Base-by-base conservation (phyloP, 768 basidiomycete genomes). In the Piloderma croceum region DNA sequence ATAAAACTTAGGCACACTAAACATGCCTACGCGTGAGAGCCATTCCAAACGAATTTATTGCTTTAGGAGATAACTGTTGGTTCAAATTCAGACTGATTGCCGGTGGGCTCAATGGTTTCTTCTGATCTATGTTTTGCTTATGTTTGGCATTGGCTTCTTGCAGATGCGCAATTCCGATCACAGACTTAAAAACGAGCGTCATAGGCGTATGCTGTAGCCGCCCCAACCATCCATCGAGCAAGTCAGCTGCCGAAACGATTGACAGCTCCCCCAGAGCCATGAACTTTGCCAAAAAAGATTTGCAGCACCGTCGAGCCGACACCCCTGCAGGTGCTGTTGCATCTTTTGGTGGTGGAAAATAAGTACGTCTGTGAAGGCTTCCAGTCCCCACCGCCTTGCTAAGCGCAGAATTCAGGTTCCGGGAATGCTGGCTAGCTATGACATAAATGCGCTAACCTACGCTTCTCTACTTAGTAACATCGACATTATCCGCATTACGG, bases 341-440 rank as follows among this genome's bases (percentile, higher is more conserved):
- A 0, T 63, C 60, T 1, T 46, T 50, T 49, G 60, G 62, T 1
- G 59, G 58, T 0, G 63, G 63, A 0, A 58, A 60, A 29, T 29
- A 18, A n/a, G 42, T 33, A 23, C 3, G 42, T 44, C 7, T 15
- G 13, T 15, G 15, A 9, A 9, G 27, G n/a, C n/a, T n/a, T n/a
- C n/a, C n/a, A n/a, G n/a, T n/a, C 27, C 10, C 27, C 27, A 29
- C 27, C 10, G 9, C 27, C 15, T 29, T 9, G 27, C 10, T 9
- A 29, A 29, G 15, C 27, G 27, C 15, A 9, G 9, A 15, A 29
- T 29, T 29, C 15, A 25, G 22, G 18, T 25, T 3, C 43, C 46
- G 12, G 9, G 23, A 11, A 39, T 7, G 39, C 41, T 49, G 2
- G 7, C 31, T 24, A 23, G 15, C 17, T 17, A 7, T 23, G 34